Evolutionary conservation across 805 yeast species (phyloP), one percentile per base, ranked within the genome.

Genomic region (Candida pseudofarinosa): DNA sequence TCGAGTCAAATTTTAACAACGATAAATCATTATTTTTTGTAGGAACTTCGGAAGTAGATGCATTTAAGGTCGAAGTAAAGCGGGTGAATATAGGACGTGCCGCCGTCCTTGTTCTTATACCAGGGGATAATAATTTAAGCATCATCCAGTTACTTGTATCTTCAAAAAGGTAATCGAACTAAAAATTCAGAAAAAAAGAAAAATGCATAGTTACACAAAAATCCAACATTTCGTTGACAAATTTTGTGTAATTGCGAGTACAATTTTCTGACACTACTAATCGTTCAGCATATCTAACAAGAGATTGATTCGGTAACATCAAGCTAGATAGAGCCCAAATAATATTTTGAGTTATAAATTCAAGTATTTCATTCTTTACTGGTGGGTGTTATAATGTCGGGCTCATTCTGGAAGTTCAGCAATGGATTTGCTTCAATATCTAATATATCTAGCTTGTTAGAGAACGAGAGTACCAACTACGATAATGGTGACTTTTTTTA

Each of bases 1-100:
- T 77, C 39, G 82, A 77, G 42, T 84, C 81, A 40, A 79, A 74
- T 56, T 83, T 87, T 47, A 89, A 67, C 2, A 88, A 82, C 0
- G 79, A 63, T 41, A 81, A 62, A 23, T 23, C 28, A 23, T 23
- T 6, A 10, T 10, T 23, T 23, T 23, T 23, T 10, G 28, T 23
- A 10, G 10, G 10, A 23, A 10, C 10, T 23, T 23, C 10, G 28
- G 10, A 7, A 7, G 6, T 6, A 10, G 10, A 23, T 7, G 10
- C 10, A 7, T 23, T 10, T 23, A 7, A 10, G 10, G 28, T 23
- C 28, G 28, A 23, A 7, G 10, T 23, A 10, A 6, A 23, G 10
- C 28, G 28, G 28, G 28, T 7, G 6, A 23, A 23, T 7, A 6
- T 10, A 23, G 10, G 13, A 7, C 34, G 6, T 32, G 34, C 14